Evolutionary conservation across 2,329 filamentous ascomycete species (phyloP), one percentile per base, ranked within the genome.

Genomic region (Paracorniculantispora psalliotae): DNA sequence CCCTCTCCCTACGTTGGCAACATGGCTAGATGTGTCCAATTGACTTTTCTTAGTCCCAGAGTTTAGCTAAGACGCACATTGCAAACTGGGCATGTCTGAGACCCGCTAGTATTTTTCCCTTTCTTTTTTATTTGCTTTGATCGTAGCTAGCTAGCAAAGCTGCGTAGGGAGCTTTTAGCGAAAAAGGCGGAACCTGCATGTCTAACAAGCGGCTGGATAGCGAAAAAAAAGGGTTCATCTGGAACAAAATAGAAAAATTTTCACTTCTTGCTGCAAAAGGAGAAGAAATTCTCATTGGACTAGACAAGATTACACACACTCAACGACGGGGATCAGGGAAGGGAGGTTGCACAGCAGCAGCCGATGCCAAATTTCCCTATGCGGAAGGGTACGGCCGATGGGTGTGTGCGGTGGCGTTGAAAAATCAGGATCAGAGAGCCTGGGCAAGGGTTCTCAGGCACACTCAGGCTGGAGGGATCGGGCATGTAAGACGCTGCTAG

Each of bases 341-440:
- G n/a, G 23, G 19, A 25, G 39, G 51, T 54, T 35, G 39, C 51
- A 54, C 51, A 54, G 46, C 35, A 35, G 39, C 35, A 7, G 51
- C 26, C 39, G 28, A 46, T 54, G 41, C 44, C 43, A 39, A 23
- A 56, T 56, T 56, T 37, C 53, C 53, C 37, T 13, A 47, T 56
- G 43, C 43, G 53, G 53, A 56, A 56, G 30, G 30, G 21, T 47
- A 41, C 13, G n/a, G 35, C 12, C 19, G 35, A 50, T 50, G 19
- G 13, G 28, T 25, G 10, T 25, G 25, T 10, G 44, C 25, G n/a
- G n/a, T n/a, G n/a, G n/a, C n/a, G n/a, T n/a, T n/a, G n/a, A n/a
- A n/a, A n/a, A n/a, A n/a, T n/a, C n/a, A n/a, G n/a, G n/a, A n/a
- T n/a, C n/a, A n/a, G n/a, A n/a, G n/a, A n/a, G 12, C 33, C 4